A percentile compares a stretch with the other conserved stretches of the same genome.
These are phyloP conservation scores for Glebionis coronaria DNA, from an alignment of 129 eudicot genomes.

Conservation along the genomic window DNA sequence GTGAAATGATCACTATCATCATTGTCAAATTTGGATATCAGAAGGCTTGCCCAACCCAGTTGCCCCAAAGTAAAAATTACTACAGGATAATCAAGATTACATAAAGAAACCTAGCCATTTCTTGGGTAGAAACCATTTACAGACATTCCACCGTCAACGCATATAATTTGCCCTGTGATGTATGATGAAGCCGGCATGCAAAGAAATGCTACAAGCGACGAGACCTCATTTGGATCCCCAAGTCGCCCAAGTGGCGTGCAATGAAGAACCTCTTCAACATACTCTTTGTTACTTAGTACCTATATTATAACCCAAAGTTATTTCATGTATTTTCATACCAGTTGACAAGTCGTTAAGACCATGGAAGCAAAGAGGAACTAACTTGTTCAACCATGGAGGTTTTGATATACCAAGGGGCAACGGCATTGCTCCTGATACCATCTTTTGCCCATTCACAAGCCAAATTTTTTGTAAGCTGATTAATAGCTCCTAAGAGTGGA, in stretches of 20 bases:
- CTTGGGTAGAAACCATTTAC: slow-evolving; percentile 67
- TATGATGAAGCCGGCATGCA: slow-evolving; percentile 79
- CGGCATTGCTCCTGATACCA: slow-evolving; percentile 68
- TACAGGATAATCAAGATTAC: too few relatives aligned
- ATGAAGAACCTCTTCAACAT: slow-evolving; percentile 56
- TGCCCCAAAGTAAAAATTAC: not conserved
- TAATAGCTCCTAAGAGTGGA: slow-evolving; percentile 50
- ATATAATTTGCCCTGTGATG: slow-evolving; percentile 69
- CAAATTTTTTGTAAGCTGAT: slow-evolving; percentile 63
- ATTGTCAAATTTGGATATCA: too few relatives aligned
- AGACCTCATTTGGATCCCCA: slow-evolving; percentile 68
- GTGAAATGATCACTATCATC: too few relatives aligned
- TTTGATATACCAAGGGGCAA: slow-evolving; percentile 77
- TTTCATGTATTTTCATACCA: not conserved
- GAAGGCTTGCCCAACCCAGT: too few relatives aligned
- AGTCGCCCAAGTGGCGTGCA: slow-evolving; percentile 72
- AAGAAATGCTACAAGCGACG: slow-evolving; percentile 68
- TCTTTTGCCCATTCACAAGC: slow-evolving; percentile 94
- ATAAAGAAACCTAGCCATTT: slow-evolving; percentile 24
- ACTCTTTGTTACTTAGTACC: slow-evolving; percentile 60
- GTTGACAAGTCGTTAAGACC: not conserved
- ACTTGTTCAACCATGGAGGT: slow-evolving; percentile 76
- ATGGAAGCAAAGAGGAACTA: slow-evolving; percentile 15
- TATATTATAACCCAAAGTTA: slow-evolving; percentile 12
- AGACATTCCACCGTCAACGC: slow-evolving; percentile 84